phyloP scores from a whole-genome alignment of 164 flowering plant species.

The Macadamia tetraphylla region DNA sequence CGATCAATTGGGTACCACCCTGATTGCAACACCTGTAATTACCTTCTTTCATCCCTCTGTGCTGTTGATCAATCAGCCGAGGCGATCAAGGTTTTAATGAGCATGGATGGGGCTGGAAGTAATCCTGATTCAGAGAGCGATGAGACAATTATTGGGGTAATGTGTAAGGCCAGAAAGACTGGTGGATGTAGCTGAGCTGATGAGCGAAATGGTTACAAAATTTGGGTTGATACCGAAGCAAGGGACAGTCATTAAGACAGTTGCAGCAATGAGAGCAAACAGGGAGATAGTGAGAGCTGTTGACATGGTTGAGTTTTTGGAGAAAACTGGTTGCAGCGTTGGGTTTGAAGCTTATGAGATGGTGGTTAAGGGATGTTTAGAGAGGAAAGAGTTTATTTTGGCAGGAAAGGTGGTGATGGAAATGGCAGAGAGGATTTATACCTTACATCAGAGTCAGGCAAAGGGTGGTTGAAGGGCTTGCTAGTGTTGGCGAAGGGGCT shows the following conservation, averaged over 20 bases:
- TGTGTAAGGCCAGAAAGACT: conserved; percentile 34
- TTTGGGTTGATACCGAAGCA: conserved; percentile 49
- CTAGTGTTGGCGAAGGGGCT: conserved; percentile 41
- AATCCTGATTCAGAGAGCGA: conserved; percentile 63
- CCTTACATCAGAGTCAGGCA: conserved; percentile 63
- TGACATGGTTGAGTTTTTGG: conserved; percentile 58
- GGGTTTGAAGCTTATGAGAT: conserved; percentile 62
- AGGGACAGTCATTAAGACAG: conserved; percentile 34
- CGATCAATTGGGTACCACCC: conserved; percentile 51
- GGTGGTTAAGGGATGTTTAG: conserved; percentile 65
- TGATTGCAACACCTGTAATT: conserved; percentile 61
- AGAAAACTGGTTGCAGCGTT: conserved; percentile 34
- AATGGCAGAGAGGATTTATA: conserved; percentile 70
- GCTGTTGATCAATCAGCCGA: conserved; percentile 49
- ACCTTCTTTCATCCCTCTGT: conserved; percentile 56
- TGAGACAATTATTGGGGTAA: conserved; percentile 37
- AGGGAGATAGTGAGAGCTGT: conserved; percentile 54
- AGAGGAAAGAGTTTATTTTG: conserved; percentile 52
- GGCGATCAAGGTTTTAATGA: conserved; percentile 45
- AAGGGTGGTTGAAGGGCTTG: conserved; percentile 60
- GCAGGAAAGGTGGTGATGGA: conserved; percentile 55
- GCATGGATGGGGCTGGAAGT: conserved; percentile 54
- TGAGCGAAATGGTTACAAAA: conserved; percentile 64
- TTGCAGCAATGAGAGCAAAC: conserved; percentile 44
- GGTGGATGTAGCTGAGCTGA: conserved; percentile 34